Conservation (phyloP, 352 stramenopile species). For the Aphanomyces euteiches region DNA sequence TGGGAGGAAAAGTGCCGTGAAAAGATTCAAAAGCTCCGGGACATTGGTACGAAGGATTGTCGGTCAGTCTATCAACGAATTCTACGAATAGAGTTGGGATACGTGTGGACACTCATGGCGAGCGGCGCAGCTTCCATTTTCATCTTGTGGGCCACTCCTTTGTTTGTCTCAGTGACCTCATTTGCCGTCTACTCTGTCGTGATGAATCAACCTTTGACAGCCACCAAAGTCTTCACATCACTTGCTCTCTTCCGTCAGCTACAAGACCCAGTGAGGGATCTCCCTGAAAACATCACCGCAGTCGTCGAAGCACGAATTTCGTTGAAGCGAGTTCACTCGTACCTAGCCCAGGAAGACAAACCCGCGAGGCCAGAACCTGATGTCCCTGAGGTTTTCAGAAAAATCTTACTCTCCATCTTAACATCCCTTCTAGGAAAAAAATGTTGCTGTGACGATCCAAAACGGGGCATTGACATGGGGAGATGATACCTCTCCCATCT, state of each 20-base stretch:
- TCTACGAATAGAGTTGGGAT: slow-evolving; percentile 36
- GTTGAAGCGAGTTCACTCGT: slow-evolving; percentile 31
- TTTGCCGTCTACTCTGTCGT: slow-evolving; percentile 47
- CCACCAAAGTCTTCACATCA: slow-evolving; percentile 60
- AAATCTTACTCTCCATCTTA: too few species aligned
- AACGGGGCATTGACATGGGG: slow-evolving; percentile 52
- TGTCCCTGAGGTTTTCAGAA: too few species aligned
- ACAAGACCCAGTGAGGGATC: slow-evolving; percentile 34
- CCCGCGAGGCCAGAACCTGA: too few species aligned
- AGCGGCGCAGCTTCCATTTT: slow-evolving; percentile 20
- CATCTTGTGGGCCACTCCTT: slow-evolving; percentile 43
- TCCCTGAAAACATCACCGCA: slow-evolving; percentile 26
- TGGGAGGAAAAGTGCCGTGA: slow-evolving; percentile 82
- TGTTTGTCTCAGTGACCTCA: slow-evolving; percentile 44
- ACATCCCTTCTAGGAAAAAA: not conserved
- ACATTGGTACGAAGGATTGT: too few species aligned
- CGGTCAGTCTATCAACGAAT: not conserved
- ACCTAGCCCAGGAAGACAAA: not conserved
- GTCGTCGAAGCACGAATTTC: slow-evolving; percentile 31
- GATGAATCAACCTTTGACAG: slow-evolving; percentile 40
- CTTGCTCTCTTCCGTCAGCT: slow-evolving; percentile 56
- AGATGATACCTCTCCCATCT: slow-evolving; percentile 28
- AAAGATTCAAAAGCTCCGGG: slow-evolving; percentile 45
- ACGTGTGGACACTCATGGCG: slow-evolving; percentile 10
- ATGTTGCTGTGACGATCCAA: slow-evolving; percentile 45